Evolutionary conservation across 1,139 yeast species (phyloP).

Genomic region (Candida tunisiensis): DNA sequence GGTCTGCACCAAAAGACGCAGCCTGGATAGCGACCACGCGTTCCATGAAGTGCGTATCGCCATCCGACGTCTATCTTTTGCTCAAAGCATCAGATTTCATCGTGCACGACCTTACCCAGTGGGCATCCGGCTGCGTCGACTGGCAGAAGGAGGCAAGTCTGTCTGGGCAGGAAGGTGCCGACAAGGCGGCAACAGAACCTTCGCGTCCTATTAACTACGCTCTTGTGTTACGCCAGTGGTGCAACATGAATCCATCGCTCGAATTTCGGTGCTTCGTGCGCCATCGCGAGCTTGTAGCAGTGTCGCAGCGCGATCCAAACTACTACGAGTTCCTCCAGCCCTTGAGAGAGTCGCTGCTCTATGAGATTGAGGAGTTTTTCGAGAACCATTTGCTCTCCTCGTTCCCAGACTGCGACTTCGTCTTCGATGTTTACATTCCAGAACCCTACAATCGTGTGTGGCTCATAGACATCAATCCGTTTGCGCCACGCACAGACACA

Average conservation of each 20-base stretch:
- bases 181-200: conserved; percentile 7
- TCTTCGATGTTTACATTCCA: conserved; percentile 71
- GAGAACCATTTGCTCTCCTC: conserved; percentile 26
- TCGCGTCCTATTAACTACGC: conserved; percentile 24
- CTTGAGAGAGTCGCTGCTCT: conserved; percentile 29
- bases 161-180: conserved; percentile 9
- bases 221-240: conserved; percentile 70
- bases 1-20: conserved; percentile 96
- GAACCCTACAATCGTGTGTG: conserved; percentile 48
- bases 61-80: conserved; percentile 61
- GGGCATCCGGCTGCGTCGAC: conserved; percentile 31
- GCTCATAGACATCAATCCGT: conserved; percentile 77
- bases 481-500: conserved; percentile 59
- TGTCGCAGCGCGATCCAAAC: conserved; percentile 75
- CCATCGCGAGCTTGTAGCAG: conserved; percentile 44
- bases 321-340: conserved; percentile 51
- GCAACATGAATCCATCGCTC: conserved; percentile 64
- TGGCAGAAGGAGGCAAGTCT: too few species aligned
- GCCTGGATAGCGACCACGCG: conserved; percentile 78
- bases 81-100: conserved; percentile 79
- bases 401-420: conserved; percentile 41
- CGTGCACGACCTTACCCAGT: conserved; percentile 64
- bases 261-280: conserved; percentile 79
- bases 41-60: conserved; percentile 48
- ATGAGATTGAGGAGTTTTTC: conserved; percentile 38